Evolutionary conservation across 2,329 filamentous ascomycete species (phyloP).

Genomic region (Helotiales sp.): DNA sequence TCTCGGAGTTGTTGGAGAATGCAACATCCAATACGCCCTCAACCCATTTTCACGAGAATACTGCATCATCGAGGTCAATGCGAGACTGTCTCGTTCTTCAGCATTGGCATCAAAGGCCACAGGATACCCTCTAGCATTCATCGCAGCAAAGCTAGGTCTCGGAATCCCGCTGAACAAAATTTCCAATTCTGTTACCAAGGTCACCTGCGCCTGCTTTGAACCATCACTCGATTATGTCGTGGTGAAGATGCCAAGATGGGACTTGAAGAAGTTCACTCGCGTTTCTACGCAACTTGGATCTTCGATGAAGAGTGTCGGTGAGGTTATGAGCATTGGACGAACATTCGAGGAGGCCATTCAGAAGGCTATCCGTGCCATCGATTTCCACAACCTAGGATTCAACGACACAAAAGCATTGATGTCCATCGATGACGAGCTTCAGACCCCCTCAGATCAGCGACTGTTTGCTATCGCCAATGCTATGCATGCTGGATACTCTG

Average conservation of each 20-base stretch:
- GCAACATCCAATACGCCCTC: conserved; percentile 97
- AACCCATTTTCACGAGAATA: conserved; percentile 96
- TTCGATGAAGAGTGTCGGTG: conserved; percentile 99
- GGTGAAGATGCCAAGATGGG: conserved; percentile 98
- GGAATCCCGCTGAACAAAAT: conserved; percentile 96
- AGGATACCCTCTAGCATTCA: conserved; percentile 93
- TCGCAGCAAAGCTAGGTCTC: conserved; percentile 93
- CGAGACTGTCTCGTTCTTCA: conserved; percentile 90
- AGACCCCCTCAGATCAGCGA: conserved; percentile 96
- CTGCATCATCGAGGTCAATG: conserved; percentile 99
- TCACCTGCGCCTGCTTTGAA: conserved; percentile 96
- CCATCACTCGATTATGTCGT: conserved; percentile 97
- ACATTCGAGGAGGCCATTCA: conserved; percentile 98
- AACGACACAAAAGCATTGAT: conserved; percentile 89
- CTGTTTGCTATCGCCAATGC: conserved; percentile 97
- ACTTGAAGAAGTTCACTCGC: conserved; percentile 97
- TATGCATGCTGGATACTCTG: conserved; percentile 90
- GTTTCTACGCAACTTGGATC: conserved; percentile 95
- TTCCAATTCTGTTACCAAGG: conserved; percentile 91
- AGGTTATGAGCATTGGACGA: conserved; percentile 97
- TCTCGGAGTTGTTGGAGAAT: conserved; percentile 95
- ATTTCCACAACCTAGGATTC: conserved; percentile 94
- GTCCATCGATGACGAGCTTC: conserved; percentile 93
- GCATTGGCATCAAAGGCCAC: conserved; percentile 96
- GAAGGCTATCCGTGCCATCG: conserved; percentile 93